Conservation (phyloP, 2,329 filamentous ascomycete genomes). For the Elsinoe arachidis region DNA sequence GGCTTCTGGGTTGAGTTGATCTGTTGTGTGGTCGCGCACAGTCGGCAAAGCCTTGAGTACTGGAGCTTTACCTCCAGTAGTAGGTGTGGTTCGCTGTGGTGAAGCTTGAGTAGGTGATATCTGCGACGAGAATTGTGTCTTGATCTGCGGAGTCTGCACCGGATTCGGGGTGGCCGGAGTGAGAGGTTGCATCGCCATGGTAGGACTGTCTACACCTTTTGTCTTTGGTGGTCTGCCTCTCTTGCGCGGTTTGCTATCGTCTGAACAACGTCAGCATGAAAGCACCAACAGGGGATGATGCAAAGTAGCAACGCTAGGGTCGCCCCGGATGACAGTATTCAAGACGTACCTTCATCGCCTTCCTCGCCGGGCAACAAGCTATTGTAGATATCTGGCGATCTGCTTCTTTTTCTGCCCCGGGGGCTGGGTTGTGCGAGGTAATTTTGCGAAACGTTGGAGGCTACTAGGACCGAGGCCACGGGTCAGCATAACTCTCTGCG, state of each 20-base stretch:
- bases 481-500: constrained; percentile 26
- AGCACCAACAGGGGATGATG: neutral
- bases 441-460: constrained; percentile 39
- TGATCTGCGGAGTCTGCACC: constrained; percentile 48
- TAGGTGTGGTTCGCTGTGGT: constrained; percentile 69
- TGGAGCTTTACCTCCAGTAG: constrained; percentile 51
- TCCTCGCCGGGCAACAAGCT: constrained; percentile 36
- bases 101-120: constrained; percentile 51
- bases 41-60: constrained; percentile 92
- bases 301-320: neutral
- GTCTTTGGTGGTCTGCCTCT: constrained; percentile 56
- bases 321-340: neutral
- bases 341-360: constrained; percentile 57
- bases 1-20: constrained; percentile 78
- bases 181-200: constrained; percentile 42
- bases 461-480: constrained; percentile 23
- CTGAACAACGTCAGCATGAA: constrained; percentile 25
- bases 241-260: constrained; percentile 45
- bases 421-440: constrained; percentile 42
- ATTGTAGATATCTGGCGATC: constrained; percentile 58
- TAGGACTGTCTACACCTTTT: constrained; percentile 51
- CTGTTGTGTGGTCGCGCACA: constrained; percentile 92
- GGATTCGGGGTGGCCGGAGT: constrained; percentile 39
- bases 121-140: constrained; percentile 40
- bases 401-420: constrained; percentile 70